Base-by-base conservation (phyloP, 2,329 filamentous ascomycete genomes). In the Ophiosphaerella korrae region DNA sequence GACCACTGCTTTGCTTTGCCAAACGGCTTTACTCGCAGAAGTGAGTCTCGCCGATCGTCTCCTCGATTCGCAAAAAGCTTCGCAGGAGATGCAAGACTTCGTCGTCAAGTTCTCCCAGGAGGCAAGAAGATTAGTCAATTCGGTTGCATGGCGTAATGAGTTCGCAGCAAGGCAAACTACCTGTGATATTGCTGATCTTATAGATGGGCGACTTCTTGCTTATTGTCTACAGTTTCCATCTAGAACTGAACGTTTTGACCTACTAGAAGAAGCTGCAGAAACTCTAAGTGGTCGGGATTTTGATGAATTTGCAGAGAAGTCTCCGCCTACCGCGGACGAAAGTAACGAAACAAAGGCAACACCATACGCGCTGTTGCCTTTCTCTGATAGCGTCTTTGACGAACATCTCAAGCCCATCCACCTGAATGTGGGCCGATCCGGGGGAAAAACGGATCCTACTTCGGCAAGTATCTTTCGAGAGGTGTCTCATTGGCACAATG, bases 401-500 rank as follows among this genome's bases (percentile, higher is more conserved):
- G 68, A 75, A 34, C 78, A 81, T 57, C 64, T 82, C 14, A 62
- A 69, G 8, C 75, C 78, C 1, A 72, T 81, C 11, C 71, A 73
- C 7, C 62, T 82, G 33, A 70, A 67, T 3, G 64, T 73, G 5
- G 68, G 63, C 26, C 55, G 57, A 33, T 62, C 60, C 3, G 58
- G 59, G 33, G 63, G 62, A 24, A 64, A 62, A 42, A 43, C 55
- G 11, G 62, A 64, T 26, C 50, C 61, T 2, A 66, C 70, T 12
- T 70, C 75, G 2, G 71, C 74, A 14, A 72, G 68, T 13, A 77
- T 80, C 32, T 81, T 80, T 59, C 71, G 71, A 26, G 78, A 81
- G 53, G 67, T 80, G 5, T 73, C 76, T 0, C 84, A 88, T 63
- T 88, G 85, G 86, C 85, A 88, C 57, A 85, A 84, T 47, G 75